Percentiles rank a stretch among this genome's conserved stretches.
Evolutionary conservation across 1,284 basidiomycete species (phyloP).

Genomic region (Ustilago cynodontis): DNA sequence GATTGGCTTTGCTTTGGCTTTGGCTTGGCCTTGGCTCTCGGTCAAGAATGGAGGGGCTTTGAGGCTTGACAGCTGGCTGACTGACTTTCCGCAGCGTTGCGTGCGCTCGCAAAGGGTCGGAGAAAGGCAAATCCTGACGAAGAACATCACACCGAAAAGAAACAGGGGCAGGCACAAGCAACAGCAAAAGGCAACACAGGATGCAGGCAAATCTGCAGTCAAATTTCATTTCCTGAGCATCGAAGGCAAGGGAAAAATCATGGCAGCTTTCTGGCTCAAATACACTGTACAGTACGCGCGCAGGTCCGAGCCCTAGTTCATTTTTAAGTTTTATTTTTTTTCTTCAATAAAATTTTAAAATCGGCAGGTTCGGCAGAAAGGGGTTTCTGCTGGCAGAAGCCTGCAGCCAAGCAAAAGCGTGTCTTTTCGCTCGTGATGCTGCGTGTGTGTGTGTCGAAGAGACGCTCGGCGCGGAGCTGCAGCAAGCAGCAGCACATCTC

Average conservation of each 20-base stretch:
- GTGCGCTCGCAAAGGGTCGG: too few relatives aligned
- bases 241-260: not conserved
- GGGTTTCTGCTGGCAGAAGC: slow-evolving; percentile 3
- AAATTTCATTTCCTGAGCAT: slow-evolving; percentile 17
- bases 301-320: slow-evolving; percentile 1
- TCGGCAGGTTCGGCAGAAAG: slow-evolving; percentile 15
- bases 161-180: not conserved
- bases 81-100: not conserved
- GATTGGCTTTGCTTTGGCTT: not conserved
- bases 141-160: not conserved
- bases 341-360: not conserved
- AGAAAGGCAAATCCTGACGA: too few relatives aligned
- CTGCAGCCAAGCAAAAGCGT: not conserved
- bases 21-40: not conserved
- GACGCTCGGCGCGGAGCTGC: slow-evolving; percentile 14
- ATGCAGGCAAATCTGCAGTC: not conserved
- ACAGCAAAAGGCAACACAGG: not conserved
- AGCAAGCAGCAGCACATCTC: slow-evolving; percentile 9
- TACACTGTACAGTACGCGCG: too few relatives aligned
- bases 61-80: slow-evolving; percentile 1
- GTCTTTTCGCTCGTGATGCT: too few relatives aligned
- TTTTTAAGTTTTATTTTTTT: not conserved
- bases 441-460: not conserved
- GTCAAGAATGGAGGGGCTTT: not conserved
- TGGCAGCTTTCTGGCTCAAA: slow-evolving; percentile 3